These are phyloP conservation scores for Glomus cerebriforme DNA, from an alignment of 192 early-diverging fungal species.

Conservation along the genomic window DNA sequence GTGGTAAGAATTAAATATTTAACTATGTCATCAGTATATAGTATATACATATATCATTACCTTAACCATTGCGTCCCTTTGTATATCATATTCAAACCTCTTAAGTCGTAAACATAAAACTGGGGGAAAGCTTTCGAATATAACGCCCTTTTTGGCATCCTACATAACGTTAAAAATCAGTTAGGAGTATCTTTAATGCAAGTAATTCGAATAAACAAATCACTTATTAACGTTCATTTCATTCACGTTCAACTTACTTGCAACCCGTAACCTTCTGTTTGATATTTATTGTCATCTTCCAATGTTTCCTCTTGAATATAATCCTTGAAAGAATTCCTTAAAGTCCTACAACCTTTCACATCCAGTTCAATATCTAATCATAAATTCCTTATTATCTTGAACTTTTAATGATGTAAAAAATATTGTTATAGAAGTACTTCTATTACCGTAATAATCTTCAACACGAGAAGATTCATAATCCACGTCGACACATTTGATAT, in stretches of 20 bases:
- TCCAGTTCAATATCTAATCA: conserved; percentile 91
- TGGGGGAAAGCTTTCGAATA: conserved; percentile 90
- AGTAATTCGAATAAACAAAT: not conserved
- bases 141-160: conserved; percentile 95
- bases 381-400: not conserved
- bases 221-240: not conserved
- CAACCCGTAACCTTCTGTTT: conserved; percentile 90
- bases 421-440: not conserved
- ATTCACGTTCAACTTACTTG: conserved; percentile 49
- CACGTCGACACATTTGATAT: conserved; percentile 93
- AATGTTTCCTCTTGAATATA: conserved; percentile 90
- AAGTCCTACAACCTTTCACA: conserved; percentile 89
- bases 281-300: conserved; percentile 96
- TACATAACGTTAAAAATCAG: not conserved
- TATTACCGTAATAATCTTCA: conserved; percentile 89
- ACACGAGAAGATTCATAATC: conserved; percentile 92
- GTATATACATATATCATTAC: conserved; percentile 34
- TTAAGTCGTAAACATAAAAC: conserved; percentile 96
- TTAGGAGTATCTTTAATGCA: not conserved
- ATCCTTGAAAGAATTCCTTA: conserved; percentile 88
- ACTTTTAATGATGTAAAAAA: not conserved
- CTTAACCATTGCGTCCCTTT: conserved; percentile 88
- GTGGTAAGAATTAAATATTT: not conserved
- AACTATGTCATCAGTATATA: conserved; percentile 23
- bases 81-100: conserved; percentile 97